Percentiles rank a stretch among this genome's conserved stretches.
phyloP scores from a whole-genome alignment of 805 yeast species.

The Brettanomyces anomalus region DNA sequence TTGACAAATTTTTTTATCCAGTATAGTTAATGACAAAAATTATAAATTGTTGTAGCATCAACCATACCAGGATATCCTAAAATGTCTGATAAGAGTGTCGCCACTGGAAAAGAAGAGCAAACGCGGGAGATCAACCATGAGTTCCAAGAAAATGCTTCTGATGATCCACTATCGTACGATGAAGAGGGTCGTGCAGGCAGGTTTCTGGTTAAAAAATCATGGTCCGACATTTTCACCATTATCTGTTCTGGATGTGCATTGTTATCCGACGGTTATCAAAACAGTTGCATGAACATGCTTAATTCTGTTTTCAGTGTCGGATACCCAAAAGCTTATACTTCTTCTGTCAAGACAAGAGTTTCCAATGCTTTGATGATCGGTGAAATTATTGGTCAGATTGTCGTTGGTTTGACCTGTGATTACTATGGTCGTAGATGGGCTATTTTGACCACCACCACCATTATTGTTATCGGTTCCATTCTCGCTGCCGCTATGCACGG shows the following conservation, averaged over 20 bases:
- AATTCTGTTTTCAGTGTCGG: slow-evolving; percentile 14
- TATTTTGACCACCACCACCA: slow-evolving; percentile 46
- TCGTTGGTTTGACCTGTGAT: slow-evolving; percentile 49
- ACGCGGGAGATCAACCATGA: background rate
- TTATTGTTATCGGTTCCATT: slow-evolving; percentile 47
- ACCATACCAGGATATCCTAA: background rate
- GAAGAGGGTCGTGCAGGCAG: slow-evolving; percentile 11
- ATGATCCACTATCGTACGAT: slow-evolving; percentile 8
- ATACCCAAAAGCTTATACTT: slow-evolving; percentile 41
- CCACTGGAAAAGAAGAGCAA: background rate
- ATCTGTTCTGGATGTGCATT: slow-evolving; percentile 68
- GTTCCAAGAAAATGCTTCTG: background rate
- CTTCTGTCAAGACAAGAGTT: slow-evolving; percentile 18
- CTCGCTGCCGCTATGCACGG: slow-evolving; percentile 58
- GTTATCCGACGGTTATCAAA: slow-evolving; percentile 45
- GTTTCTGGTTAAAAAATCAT: slow-evolving; percentile 19
- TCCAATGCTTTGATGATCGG: slow-evolving; percentile 41
- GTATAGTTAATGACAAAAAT: no score
- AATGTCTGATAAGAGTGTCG: background rate
- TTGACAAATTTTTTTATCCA: no score
- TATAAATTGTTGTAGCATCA: no score
- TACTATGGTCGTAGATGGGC: slow-evolving; percentile 55
- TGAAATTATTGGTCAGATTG: slow-evolving; percentile 53
- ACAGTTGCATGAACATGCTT: slow-evolving; percentile 20
- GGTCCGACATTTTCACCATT: slow-evolving; percentile 35